phyloP scores from a whole-genome alignment of 768 basidiomycete genomes.

The Termitomyces sp. region DNA sequence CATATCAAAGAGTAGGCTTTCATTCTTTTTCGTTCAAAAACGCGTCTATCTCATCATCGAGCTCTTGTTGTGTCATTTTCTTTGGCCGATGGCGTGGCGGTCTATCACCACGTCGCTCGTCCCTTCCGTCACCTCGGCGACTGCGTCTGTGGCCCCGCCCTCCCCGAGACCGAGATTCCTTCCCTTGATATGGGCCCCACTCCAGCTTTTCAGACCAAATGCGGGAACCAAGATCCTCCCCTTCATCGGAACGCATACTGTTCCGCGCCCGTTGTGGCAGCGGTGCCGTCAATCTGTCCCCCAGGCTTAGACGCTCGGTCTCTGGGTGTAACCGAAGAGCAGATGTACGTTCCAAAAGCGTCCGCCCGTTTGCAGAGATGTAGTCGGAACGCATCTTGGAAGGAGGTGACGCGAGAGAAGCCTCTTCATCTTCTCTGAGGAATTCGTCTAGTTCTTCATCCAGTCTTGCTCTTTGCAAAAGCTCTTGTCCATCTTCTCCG shows the following conservation, averaged over 20 bases:
- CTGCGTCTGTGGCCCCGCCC: constrained; percentile 15
- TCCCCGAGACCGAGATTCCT: constrained; percentile 10
- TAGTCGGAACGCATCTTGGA: constrained; percentile 70
- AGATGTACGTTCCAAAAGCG: constrained; percentile 54
- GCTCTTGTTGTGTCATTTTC: constrained; percentile 63
- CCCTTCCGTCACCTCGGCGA: constrained; percentile 16
- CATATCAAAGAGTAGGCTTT: not conserved
- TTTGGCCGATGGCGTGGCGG: constrained; percentile 35
- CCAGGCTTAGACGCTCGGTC: constrained; percentile 25
- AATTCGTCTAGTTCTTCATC: constrained; percentile 71
- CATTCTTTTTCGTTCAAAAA: constrained; percentile 52
- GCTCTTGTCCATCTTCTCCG: constrained; percentile 27
- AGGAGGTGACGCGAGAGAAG: constrained; percentile 38
- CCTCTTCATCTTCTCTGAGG: constrained; percentile 40
- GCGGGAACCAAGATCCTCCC: constrained; percentile 14
- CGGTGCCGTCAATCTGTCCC: constrained; percentile 39
- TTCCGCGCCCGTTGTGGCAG: constrained; percentile 36
- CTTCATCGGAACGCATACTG: constrained; percentile 16
- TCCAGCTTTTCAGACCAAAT: constrained; percentile 15
- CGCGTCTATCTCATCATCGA: constrained; percentile 80
- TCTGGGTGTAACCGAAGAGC: constrained; percentile 32
- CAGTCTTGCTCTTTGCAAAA: constrained; percentile 33
- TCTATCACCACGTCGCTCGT: constrained; percentile 24
- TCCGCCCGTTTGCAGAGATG: constrained; percentile 42
- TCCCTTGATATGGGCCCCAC: constrained; percentile 8